Conservation (phyloP, 2,329 filamentous ascomycete genomes). For the Microsporum canis region DNA sequence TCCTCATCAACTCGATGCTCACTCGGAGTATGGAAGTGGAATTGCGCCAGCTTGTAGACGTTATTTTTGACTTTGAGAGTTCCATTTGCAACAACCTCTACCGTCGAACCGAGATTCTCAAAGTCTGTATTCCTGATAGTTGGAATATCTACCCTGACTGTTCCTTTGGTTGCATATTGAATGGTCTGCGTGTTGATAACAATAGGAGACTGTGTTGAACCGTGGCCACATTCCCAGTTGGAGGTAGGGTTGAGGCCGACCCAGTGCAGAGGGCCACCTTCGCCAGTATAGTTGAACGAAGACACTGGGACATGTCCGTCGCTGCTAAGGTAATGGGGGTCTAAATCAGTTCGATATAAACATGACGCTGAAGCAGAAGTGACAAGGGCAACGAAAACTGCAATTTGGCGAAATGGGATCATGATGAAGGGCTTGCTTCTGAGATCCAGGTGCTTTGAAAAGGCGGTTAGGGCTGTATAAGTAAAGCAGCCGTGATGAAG, state of each 20-base stretch:
- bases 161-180: not conserved
- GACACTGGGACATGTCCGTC: not conserved
- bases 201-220: not conserved
- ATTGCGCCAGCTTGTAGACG: conserved; percentile 41
- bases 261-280: not conserved
- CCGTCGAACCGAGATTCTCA: conserved; percentile 37
- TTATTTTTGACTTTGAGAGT: conserved; percentile 33
- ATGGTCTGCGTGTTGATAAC: not conserved
- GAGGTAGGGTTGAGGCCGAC: not conserved
- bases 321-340: not conserved
- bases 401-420: not conserved
- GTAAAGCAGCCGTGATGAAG: not conserved
- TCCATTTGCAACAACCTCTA: conserved; percentile 43
- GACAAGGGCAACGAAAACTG: not conserved
- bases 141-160: not conserved
- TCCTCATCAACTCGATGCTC: conserved; percentile 45
- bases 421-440: not conserved
- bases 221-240: not conserved
- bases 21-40: conserved; percentile 51
- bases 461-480: not conserved
- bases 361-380: not conserved
- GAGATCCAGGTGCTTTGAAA: not conserved
- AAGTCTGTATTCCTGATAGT: conserved; percentile 23
- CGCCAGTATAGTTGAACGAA: not conserved
- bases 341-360: not conserved